Conservation (phyloP, 495 filamentous ascomycete species). For the Antarctomyces pellizariae region DNA sequence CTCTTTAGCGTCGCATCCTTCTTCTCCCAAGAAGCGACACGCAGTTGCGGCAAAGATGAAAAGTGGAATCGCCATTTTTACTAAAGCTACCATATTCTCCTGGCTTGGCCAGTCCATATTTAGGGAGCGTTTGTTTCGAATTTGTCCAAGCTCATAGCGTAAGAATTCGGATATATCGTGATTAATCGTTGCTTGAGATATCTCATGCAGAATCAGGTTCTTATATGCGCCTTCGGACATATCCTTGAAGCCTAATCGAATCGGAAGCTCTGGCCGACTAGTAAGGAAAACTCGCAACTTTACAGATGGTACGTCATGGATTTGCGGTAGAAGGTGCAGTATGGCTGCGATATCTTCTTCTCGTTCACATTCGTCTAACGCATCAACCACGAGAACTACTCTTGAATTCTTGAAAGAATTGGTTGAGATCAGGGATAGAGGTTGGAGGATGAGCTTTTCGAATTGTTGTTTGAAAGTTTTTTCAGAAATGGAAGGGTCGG, state of each 20-base stretch:
- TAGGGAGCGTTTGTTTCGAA: slow-evolving; percentile 6
- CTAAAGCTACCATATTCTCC: slow-evolving; percentile 13
- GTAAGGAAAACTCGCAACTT: slow-evolving; percentile 7
- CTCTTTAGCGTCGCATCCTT: slow-evolving; percentile 3
- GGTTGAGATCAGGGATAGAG: no score
- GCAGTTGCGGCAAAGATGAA: slow-evolving; percentile 23
- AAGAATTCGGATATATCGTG: slow-evolving; percentile 17
- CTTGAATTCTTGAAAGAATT: slow-evolving; percentile 1
- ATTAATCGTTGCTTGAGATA: slow-evolving; percentile 12
- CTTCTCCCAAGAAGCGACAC: slow-evolving; percentile 15
- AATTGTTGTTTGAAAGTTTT: slow-evolving; percentile 25
- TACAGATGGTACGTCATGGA: slow-evolving; percentile 1
- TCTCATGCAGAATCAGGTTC: slow-evolving; percentile 13
- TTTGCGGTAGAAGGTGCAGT: not conserved
- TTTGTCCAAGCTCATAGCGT: slow-evolving; percentile 6
- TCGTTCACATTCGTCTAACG: slow-evolving; percentile 20
- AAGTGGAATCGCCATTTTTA: slow-evolving; percentile 15
- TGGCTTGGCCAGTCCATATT: slow-evolving; percentile 18
- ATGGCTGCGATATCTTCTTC: slow-evolving; percentile 12
- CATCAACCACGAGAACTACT: slow-evolving; percentile 19
- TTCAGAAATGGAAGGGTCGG: slow-evolving; percentile 13
- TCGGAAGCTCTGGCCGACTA: slow-evolving; percentile 12
- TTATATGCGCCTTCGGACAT: slow-evolving; percentile 7
- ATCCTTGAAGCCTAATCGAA: slow-evolving; percentile 9
- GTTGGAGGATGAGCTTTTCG: slow-evolving; percentile 22